These are phyloP conservation scores for Nelumbo lutea DNA, from an alignment of 164 flowering plant genomes.

Conservation along the genomic window DNA sequence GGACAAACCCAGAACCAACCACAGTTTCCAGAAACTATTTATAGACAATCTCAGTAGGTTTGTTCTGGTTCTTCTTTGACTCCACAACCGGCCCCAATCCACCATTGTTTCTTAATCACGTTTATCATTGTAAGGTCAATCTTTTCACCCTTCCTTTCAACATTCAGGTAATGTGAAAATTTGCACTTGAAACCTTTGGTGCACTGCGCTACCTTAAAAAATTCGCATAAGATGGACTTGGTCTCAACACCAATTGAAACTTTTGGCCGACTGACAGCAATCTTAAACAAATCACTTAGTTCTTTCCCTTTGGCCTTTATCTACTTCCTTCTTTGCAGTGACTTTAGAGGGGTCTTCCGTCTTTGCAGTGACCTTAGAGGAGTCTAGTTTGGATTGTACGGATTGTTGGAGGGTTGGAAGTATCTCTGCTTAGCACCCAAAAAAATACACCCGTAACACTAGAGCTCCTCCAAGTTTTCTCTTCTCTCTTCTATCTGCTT, in stretches of 20 bases:
- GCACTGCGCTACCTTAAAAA: constrained; percentile 91
- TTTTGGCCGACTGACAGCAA: constrained; percentile 94
- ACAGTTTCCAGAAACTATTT: constrained; percentile 94
- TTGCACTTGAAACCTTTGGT: constrained; percentile 95
- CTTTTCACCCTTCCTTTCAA: constrained; percentile 95
- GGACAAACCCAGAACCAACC: constrained; percentile 99
- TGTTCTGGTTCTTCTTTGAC: constrained; percentile 77
- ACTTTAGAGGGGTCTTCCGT: constrained; percentile 18
- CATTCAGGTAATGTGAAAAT: constrained; percentile 93
- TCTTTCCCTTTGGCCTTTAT: constrained; percentile 87
- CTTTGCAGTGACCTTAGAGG: constrained; percentile 66
- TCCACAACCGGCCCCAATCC: constrained; percentile 96
- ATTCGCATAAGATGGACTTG: constrained; percentile 90
- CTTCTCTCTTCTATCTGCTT: no score
- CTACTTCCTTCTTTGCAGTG: constrained; percentile 80
- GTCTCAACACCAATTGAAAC: constrained; percentile 98
- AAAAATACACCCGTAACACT: not conserved
- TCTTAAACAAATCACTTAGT: constrained; percentile 81
- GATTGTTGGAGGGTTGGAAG: constrained; percentile 69
- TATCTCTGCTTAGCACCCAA: constrained; percentile 47
- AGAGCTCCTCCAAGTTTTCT: not conserved
- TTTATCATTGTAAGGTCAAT: constrained; percentile 88
- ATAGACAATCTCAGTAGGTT: constrained; percentile 95
- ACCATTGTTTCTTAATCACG: constrained; percentile 90
- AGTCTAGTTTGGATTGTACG: constrained; percentile 73